phyloP scores from a whole-genome alignment of 306 rosid genomes.

The Cucumis hystrix region DNA sequence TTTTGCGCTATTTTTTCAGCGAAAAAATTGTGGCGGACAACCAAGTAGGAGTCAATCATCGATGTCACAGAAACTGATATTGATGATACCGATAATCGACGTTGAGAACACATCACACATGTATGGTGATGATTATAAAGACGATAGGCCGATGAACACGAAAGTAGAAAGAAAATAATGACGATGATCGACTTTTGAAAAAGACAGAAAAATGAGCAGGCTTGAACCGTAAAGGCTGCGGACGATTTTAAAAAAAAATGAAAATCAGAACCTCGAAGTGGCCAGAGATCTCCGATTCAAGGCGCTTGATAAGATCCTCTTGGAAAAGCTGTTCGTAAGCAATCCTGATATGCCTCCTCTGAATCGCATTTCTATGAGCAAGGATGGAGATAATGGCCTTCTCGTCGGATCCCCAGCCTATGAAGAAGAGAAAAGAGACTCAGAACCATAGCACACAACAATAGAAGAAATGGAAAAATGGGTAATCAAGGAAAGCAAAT shows the following conservation, averaged over 20 bases:
- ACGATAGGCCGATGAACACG: not conserved
- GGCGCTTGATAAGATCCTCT: conserved; percentile 79
- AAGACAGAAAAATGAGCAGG: not conserved
- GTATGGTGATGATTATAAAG: not conserved
- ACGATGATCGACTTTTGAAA: not conserved
- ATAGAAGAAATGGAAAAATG: too few species aligned
- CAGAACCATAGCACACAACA: not conserved
- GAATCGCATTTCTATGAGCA: conserved; percentile 40
- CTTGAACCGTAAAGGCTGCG: not conserved
- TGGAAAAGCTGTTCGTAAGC: conserved; percentile 39
- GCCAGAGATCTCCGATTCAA: conserved; percentile 71
- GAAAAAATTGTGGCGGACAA: not conserved
- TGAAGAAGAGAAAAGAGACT: not conserved
- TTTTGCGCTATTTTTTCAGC: not conserved
- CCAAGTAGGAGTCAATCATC: not conserved
- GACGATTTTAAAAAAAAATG: not conserved
- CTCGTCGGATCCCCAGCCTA: conserved; percentile 88
- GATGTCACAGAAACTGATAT: not conserved
- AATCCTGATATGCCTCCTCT: conserved; percentile 52
- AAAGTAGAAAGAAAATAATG: not conserved
- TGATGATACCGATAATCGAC: not conserved
- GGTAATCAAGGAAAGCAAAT: not conserved
- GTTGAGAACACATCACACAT: not conserved
- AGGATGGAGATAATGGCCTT: conserved; percentile 27
- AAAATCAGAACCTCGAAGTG: conserved; percentile 51